Evolutionary conservation across 2,329 filamentous ascomycete species (phyloP).

Genomic region (Nemania sp.): DNA sequence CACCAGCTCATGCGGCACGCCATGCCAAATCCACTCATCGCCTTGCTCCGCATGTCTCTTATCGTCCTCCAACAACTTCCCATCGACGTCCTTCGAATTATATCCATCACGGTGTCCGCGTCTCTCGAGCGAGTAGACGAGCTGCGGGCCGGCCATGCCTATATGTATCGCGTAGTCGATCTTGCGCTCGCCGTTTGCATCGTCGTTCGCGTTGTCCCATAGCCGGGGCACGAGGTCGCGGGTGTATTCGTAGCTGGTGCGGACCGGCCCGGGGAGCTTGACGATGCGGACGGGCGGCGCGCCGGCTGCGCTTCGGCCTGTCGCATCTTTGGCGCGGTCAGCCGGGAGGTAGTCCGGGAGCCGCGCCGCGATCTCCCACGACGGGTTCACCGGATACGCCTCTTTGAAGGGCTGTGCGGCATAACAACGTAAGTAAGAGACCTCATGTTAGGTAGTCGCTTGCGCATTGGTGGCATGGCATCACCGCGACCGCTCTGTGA

Average conservation of each 20-base stretch:
- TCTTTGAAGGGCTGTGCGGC: constrained; percentile 77
- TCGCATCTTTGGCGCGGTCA: constrained; percentile 47
- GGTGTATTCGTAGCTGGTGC: constrained; percentile 71
- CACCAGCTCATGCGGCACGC: constrained; percentile 56
- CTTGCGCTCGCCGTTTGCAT: constrained; percentile 39
- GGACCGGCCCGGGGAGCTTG: constrained; percentile 67
- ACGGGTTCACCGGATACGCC: constrained; percentile 75
- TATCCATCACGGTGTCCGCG: constrained; percentile 75
- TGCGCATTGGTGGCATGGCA: constrained; percentile 4
- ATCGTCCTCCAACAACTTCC: constrained; percentile 57
- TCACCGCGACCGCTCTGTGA: neutral
- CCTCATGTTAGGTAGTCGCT: too few relatives aligned
- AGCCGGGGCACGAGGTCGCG: constrained; percentile 65
- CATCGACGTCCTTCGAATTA: constrained; percentile 69
- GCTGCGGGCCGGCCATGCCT: constrained; percentile 70
- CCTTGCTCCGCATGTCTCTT: constrained; percentile 43
- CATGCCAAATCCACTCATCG: constrained; percentile 57
- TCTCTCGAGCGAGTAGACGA: constrained; percentile 72
- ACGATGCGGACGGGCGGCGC: constrained; percentile 62
- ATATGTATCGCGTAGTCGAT: constrained; percentile 74
- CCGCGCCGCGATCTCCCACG: constrained; percentile 73
- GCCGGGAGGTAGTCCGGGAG: constrained; percentile 68
- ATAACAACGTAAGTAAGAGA: too few relatives aligned
- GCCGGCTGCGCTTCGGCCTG: constrained; percentile 38
- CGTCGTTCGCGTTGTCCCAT: constrained; percentile 56